Conservation (phyloP, 495 filamentous ascomycete species). For the Aspergillus incahuasiensis region DNA sequence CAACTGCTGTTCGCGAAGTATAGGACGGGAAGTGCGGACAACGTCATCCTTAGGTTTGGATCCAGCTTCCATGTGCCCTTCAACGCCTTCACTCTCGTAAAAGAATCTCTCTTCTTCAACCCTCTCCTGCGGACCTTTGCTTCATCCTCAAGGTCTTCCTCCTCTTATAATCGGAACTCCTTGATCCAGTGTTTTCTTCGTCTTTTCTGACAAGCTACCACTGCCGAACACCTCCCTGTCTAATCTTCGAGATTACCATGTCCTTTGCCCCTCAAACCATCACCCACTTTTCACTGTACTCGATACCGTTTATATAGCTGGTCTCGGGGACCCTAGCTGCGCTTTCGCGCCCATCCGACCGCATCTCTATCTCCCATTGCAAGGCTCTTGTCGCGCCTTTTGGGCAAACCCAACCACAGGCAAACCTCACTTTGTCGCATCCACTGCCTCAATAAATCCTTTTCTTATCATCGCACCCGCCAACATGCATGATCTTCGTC, state of each 20-base stretch:
- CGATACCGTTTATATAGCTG: conserved; percentile 18
- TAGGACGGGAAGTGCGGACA: neutral
- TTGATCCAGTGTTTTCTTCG: neutral
- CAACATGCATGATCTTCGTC: conserved; percentile 57
- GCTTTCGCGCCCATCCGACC: neutral
- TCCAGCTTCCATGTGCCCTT: neutral
- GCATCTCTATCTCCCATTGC: neutral
- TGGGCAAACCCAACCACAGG: neutral
- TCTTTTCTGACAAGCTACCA: neutral
- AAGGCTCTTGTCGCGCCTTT: neutral
- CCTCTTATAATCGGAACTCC: neutral
- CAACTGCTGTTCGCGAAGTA: neutral
- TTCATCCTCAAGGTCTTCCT: neutral
- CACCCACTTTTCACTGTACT: conserved; percentile 12
- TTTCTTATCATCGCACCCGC: no score
- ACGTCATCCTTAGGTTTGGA: neutral
- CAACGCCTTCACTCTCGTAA: neutral
- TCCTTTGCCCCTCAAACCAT: conserved; percentile 22
- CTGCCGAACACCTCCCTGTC: neutral
- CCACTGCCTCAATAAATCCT: neutral
- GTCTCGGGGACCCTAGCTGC: neutral
- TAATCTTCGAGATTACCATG: conserved; percentile 21
- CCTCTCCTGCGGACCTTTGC: neutral
- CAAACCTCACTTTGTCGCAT: neutral
- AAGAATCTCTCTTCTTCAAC: neutral